Percentiles rank a stretch among this genome's conserved stretches.
phyloP scores from a whole-genome alignment of 805 yeast genomes.

The Ogataea neopini region DNA sequence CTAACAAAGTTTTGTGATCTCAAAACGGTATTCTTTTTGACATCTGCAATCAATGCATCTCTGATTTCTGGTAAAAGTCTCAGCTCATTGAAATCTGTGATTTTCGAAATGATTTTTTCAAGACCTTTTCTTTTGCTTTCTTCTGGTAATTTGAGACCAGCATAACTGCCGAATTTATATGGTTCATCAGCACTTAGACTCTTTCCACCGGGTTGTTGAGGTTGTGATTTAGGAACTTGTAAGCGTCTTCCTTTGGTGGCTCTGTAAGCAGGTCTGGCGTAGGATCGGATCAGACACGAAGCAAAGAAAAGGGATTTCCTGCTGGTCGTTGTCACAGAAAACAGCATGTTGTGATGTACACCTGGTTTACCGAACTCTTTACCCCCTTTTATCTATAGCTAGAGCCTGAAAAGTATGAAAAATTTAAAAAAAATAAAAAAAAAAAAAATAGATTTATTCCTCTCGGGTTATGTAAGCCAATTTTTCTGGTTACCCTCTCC shows the following conservation, averaged over 20 bases:
- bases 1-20: constrained; percentile 36
- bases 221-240: constrained; percentile 2
- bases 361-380: too few relatives aligned
- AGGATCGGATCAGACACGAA: neutral
- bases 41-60: constrained; percentile 54
- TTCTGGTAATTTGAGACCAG: constrained; percentile 46
- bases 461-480: constrained; percentile 1
- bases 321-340: neutral
- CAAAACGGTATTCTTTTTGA: constrained; percentile 46
- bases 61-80: constrained; percentile 69
- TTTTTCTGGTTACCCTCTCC: constrained; percentile 13
- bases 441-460: neutral
- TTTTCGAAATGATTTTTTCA: constrained; percentile 48
- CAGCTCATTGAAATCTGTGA: constrained; percentile 64
- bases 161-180: constrained; percentile 49
- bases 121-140: constrained; percentile 36
- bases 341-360: neutral
- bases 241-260: constrained; percentile 14
- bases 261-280: constrained; percentile 8
- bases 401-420: too few relatives aligned
- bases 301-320: neutral
- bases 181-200: constrained; percentile 18
- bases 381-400: too few relatives aligned
- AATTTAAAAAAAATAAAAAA: neutral
- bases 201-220: neutral